A percentile compares a stretch with the other conserved stretches of the same genome.
phyloP scores from a whole-genome alignment of 345 rosid genomes.

The Moringa oleifera region DNA sequence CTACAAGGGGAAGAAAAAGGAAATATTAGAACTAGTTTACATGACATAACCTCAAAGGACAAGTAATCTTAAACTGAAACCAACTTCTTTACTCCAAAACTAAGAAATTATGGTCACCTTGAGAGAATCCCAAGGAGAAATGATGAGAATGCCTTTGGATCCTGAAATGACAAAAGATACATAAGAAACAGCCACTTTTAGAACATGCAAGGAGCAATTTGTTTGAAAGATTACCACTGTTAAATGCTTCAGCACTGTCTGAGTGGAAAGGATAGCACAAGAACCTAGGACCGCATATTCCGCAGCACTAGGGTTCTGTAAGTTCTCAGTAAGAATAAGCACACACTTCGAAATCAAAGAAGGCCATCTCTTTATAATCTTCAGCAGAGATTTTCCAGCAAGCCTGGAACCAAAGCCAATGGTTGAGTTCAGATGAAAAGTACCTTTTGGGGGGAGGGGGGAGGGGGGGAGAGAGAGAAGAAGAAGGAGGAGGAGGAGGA shows the following conservation, averaged over 20 bases:
- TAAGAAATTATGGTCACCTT: slow-evolving; percentile 43
- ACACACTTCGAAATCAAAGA: slow-evolving; percentile 82
- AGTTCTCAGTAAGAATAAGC: slow-evolving; percentile 57
- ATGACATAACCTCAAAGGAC: not conserved
- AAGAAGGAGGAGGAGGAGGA: too few species aligned
- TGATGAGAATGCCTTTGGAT: slow-evolving; percentile 68
- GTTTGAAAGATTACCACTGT: slow-evolving; percentile 49
- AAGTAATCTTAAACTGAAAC: not conserved
- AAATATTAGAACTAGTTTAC: slow-evolving; percentile 6
- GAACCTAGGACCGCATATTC: slow-evolving; percentile 89
- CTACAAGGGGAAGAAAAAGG: slow-evolving; percentile 36
- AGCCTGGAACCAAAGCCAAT: slow-evolving; percentile 51
- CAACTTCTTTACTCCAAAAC: not conserved
- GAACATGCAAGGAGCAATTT: slow-evolving; percentile 19
- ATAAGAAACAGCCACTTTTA: slow-evolving; percentile 24
- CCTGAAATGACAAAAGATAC: slow-evolving; percentile 48
- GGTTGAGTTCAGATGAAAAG: slow-evolving; percentile 11
- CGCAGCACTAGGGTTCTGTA: slow-evolving; percentile 53
- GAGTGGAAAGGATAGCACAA: slow-evolving; percentile 86
- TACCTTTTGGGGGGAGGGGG: not conserved
- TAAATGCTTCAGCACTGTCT: slow-evolving; percentile 92
- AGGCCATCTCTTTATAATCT: slow-evolving; percentile 97
- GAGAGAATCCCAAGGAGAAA: slow-evolving; percentile 86
- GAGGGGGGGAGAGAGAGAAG: too few species aligned
- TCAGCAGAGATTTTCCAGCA: slow-evolving; percentile 89